These are phyloP conservation scores for Sodiomyces alkalinus DNA, from an alignment of 2,329 filamentous ascomycete genomes.

Conservation along the genomic window DNA sequence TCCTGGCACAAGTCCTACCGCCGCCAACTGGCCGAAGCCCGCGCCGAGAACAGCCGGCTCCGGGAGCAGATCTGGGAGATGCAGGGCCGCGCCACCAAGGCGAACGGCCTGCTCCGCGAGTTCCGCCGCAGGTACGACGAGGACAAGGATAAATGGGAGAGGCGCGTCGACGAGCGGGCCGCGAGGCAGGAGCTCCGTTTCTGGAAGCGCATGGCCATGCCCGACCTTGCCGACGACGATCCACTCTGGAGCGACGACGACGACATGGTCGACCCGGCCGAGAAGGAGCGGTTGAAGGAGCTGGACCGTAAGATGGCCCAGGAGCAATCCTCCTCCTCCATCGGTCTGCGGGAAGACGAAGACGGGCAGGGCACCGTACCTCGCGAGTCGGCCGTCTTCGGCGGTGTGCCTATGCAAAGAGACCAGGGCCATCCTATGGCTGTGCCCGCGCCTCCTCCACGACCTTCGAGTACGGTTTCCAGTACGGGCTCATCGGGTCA, in stretches of 20 bases:
- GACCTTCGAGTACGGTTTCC: constrained; percentile 25
- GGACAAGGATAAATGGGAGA: constrained; percentile 36
- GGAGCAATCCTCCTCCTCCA: constrained; percentile 17
- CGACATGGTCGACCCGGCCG: constrained; percentile 43
- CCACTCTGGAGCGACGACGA: constrained; percentile 46
- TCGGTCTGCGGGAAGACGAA: constrained; percentile 18
- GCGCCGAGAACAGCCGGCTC: constrained; percentile 46
- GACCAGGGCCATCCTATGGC: constrained; percentile 13
- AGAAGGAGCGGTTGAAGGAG: constrained; percentile 40
- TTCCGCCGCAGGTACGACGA: constrained; percentile 43
- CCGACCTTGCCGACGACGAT: constrained; percentile 42
- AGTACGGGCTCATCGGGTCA: constrained; percentile 27
- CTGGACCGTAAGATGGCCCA: constrained; percentile 29
- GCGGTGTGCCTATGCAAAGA: constrained; percentile 28
- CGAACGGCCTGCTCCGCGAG: constrained; percentile 40
- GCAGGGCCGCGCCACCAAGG: constrained; percentile 42
- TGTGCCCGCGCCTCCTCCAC: constrained; percentile 20
- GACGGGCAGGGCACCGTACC: too few relatives aligned
- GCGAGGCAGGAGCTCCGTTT: constrained; percentile 44
- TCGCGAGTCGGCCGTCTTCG: constrained; percentile 15
- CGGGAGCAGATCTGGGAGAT: constrained; percentile 54
- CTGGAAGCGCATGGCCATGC: constrained; percentile 54
- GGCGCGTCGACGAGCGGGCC: constrained; percentile 34
- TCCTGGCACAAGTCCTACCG: constrained; percentile 54
- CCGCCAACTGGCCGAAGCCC: constrained; percentile 47